A percentile compares a stretch with the other conserved stretches of the same genome.
phyloP scores from a whole-genome alignment of 805 yeast genomes.

The Kodamaea sagamina region DNA sequence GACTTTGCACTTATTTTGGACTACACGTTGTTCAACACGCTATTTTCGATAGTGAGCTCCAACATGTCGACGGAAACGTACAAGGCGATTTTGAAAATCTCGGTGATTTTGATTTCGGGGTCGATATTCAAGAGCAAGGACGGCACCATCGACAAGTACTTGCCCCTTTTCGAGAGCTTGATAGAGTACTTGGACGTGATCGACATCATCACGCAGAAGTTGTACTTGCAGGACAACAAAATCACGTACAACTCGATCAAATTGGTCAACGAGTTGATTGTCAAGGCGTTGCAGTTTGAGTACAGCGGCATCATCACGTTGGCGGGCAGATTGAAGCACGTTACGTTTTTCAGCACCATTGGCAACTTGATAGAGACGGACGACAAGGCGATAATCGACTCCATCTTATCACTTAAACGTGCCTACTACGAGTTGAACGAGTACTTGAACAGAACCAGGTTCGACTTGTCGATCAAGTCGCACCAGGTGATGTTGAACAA shows the following conservation, averaged over 20 bases:
- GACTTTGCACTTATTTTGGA: conserved; percentile 40
- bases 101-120: conserved; percentile 45
- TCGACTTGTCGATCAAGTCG: conserved; percentile 40
- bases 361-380: conserved; percentile 43
- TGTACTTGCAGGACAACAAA: conserved; percentile 47
- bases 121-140: conserved; percentile 41
- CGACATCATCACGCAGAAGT: conserved; percentile 43
- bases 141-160: conserved; percentile 35
- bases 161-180: conserved; percentile 39
- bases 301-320: conserved; percentile 47
- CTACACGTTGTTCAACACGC: conserved; percentile 39
- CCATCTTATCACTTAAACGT: conserved; percentile 32
- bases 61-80: conserved; percentile 48
- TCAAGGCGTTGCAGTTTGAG: conserved; percentile 42
- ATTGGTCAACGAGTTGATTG: conserved; percentile 47
- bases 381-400: conserved; percentile 33
- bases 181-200: conserved; percentile 43
- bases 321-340: conserved; percentile 48
- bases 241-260: conserved; percentile 46
- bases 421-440: conserved; percentile 40
- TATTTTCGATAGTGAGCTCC: conserved; percentile 43
- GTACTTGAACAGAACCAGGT: conserved; percentile 33
- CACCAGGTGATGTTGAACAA: conserved; percentile 45
- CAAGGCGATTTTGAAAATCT: conserved; percentile 46
- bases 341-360: conserved; percentile 47